A percentile compares a stretch with the other conserved stretches of the same genome.
These are phyloP conservation scores for Neopestalotiopsis sp. DNA, from an alignment of 2,329 filamentous ascomycete genomes.

Conservation along the genomic window DNA sequence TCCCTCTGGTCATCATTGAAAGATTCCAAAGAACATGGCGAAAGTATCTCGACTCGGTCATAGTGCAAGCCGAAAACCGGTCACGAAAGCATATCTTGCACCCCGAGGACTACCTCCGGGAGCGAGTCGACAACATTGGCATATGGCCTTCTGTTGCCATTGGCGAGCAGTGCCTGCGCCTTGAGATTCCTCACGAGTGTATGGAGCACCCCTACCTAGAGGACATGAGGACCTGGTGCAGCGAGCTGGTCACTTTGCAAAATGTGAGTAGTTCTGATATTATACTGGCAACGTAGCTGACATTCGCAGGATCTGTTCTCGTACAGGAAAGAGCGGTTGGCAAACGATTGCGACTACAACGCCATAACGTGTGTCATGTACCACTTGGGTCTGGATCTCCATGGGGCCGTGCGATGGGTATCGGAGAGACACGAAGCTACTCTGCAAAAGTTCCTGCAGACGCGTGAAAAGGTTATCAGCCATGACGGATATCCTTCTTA, in stretches of 20 bases:
- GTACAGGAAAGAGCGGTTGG: not conserved
- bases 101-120: not conserved
- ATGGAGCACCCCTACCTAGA: not conserved
- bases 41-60: not conserved
- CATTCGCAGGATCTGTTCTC: not conserved
- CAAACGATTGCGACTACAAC: not conserved
- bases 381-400: not conserved
- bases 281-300: not conserved
- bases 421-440: not conserved
- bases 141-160: not conserved
- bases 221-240: not conserved
- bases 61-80: not conserved
- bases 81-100: not conserved
- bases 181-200: not conserved
- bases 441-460: slow-evolving; percentile 1
- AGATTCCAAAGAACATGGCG: not conserved
- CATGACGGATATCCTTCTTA: not conserved
- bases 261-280: no score
- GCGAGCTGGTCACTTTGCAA: not conserved
- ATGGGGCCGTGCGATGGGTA: not conserved
- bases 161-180: not conserved
- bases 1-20: no score
- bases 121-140: not conserved
- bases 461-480: not conserved
- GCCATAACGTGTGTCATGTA: not conserved